phyloP scores from a whole-genome alignment of 2,329 filamentous ascomycete genomes.

The Colletotrichum godetiae region DNA sequence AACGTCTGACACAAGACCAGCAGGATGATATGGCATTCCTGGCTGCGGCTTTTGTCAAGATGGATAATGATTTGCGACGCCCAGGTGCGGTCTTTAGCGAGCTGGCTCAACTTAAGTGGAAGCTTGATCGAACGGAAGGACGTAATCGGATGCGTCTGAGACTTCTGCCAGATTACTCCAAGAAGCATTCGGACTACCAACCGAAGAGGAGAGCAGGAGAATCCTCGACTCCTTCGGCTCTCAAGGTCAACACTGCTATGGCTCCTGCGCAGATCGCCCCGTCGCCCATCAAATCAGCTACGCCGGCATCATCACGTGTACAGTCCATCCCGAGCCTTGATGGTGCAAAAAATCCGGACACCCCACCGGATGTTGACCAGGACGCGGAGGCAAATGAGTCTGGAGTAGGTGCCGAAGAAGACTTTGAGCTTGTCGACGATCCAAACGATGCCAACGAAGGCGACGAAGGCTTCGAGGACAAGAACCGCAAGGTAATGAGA shows the following conservation, averaged over 20 bases:
- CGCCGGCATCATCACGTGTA: conserved; percentile 37
- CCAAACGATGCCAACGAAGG: conserved; percentile 84
- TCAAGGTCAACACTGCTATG: conserved; percentile 38
- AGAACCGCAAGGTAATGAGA: conserved; percentile 97
- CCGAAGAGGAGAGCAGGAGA: conserved; percentile 75
- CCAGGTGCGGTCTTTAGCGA: conserved; percentile 85
- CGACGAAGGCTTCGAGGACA: conserved; percentile 89
- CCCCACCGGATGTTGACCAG: conserved; percentile 40
- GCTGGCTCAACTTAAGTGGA: conserved; percentile 78
- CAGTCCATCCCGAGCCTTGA: conserved; percentile 37
- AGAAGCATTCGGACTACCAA: conserved; percentile 79
- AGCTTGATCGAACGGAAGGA: conserved; percentile 94
- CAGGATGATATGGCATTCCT: conserved; percentile 89
- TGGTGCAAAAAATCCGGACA: conserved; percentile 27
- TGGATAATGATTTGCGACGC: conserved; percentile 81
- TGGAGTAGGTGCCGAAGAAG: conserved; percentile 75
- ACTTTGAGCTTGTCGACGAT: conserved; percentile 96
- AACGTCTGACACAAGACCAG: conserved; percentile 89
- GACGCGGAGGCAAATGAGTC: conserved; percentile 42
- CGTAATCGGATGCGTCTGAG: conserved; percentile 94
- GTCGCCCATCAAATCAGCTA: conserved; percentile 39
- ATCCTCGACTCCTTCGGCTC: conserved; percentile 20
- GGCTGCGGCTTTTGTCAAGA: conserved; percentile 78
- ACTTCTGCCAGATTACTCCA: conserved; percentile 80
- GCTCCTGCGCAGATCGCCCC: conserved; percentile 22